phyloP scores from a whole-genome alignment of 2,329 filamentous ascomycete species.

The Fusarium newnesense region DNA sequence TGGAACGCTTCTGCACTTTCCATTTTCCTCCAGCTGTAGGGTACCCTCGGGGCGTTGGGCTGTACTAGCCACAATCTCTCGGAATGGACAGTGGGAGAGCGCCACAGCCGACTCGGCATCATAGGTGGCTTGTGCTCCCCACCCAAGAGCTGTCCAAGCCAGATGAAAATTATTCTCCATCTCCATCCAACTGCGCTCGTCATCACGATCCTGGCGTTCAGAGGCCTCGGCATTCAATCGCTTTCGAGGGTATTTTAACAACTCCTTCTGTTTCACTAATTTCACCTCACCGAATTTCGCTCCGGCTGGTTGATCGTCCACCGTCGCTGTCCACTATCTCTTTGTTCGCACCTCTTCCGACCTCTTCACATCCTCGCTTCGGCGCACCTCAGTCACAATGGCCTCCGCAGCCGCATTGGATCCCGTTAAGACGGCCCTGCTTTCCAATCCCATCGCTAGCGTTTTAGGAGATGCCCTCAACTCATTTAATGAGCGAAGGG shows the following conservation, averaged over 20 bases:
- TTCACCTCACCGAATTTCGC: background rate
- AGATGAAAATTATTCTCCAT: conserved; percentile 53
- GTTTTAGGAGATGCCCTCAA: conserved; percentile 81
- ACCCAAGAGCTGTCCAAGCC: conserved; percentile 43
- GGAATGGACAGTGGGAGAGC: conserved; percentile 2
- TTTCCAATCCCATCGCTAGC: conserved; percentile 77
- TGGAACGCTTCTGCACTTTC: conserved; percentile 4
- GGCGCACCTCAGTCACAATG: conserved; percentile 56
- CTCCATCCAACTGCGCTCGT: conserved; percentile 46
- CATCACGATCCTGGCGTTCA: conserved; percentile 48
- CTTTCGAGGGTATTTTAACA: conserved; percentile 37
- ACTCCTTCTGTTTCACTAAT: conserved; percentile 32
- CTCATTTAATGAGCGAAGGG: conserved; percentile 86
- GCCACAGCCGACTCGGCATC: conserved; percentile 39
- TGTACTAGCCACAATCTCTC: conserved; percentile 20
- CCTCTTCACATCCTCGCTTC: conserved; percentile 39
- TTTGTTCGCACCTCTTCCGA: conserved; percentile 39
- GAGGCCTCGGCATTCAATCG: conserved; percentile 40
- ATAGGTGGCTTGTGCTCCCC: conserved; percentile 46
- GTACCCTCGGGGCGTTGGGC: conserved; percentile 2
- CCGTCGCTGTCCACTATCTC: conserved; percentile 33
- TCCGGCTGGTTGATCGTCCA: conserved; percentile 21
- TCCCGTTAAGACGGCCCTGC: conserved; percentile 70
- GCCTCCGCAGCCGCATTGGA: conserved; percentile 60
- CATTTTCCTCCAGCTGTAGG: conserved; percentile 14